Evolutionary conservation across 495 filamentous ascomycete genomes (phyloP).

Genomic region (Rhizodiscina lignyota): DNA sequence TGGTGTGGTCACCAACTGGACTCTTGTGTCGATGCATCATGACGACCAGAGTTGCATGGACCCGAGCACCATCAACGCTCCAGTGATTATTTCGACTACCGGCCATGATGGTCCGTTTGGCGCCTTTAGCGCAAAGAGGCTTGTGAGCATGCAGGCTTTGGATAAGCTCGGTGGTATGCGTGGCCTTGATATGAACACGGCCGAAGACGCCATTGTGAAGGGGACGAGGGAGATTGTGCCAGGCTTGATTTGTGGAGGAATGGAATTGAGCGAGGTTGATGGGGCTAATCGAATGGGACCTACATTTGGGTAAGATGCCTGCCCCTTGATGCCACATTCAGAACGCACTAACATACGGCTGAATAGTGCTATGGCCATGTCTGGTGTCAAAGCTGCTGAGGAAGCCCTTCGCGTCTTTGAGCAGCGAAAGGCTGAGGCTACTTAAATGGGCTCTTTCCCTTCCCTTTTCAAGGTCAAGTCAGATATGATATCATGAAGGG

Average conservation of each 20-base stretch:
- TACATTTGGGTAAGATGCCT: slow-evolving; percentile 1
- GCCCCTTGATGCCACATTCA: slow-evolving; percentile 39
- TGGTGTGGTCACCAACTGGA: slow-evolving; percentile 91
- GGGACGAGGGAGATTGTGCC: slow-evolving; percentile 71
- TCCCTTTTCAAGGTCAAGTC: no score
- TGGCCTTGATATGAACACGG: slow-evolving; percentile 74
- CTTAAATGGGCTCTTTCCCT: no score
- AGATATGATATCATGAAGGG: no score
- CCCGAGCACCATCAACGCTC: slow-evolving; percentile 87
- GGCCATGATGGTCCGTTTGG: slow-evolving; percentile 86
- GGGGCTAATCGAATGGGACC: slow-evolving; percentile 68
- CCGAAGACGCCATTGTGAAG: slow-evolving; percentile 85
- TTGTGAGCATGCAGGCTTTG: slow-evolving; percentile 64
- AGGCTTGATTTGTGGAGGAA: slow-evolving; percentile 79
- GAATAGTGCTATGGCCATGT: slow-evolving; percentile 69
- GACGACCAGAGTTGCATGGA: slow-evolving; percentile 92
- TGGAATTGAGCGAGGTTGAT: slow-evolving; percentile 84
- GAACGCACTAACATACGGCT: no score
- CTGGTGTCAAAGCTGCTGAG: slow-evolving; percentile 77
- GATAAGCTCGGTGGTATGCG: slow-evolving; percentile 81
- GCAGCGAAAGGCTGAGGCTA: slow-evolving; percentile 41
- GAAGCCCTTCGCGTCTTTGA: slow-evolving; percentile 65
- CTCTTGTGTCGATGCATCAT: slow-evolving; percentile 76
- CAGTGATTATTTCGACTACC: slow-evolving; percentile 70
- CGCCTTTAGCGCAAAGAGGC: slow-evolving; percentile 72